Evolutionary conservation across 441 rosid genomes (phyloP).

Genomic region (Eruca vesicaria): DNA sequence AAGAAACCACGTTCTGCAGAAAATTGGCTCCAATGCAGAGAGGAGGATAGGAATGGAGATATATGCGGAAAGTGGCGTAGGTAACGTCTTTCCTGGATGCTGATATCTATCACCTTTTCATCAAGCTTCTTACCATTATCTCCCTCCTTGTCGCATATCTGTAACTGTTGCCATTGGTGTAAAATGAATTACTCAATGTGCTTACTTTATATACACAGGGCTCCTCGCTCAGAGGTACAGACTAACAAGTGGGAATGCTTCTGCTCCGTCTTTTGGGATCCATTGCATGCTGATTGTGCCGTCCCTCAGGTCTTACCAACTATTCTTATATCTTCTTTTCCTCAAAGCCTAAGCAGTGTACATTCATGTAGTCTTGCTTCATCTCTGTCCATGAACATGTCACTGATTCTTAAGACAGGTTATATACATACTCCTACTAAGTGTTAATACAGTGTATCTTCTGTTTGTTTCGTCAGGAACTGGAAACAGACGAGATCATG

Average conservation of each 20-base stretch:
- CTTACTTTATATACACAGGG: slow-evolving; percentile 51
- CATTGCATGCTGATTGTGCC: slow-evolving; percentile 83
- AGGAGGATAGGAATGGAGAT: slow-evolving; percentile 46
- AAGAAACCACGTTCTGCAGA: slow-evolving; percentile 43
- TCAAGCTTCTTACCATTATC: neutral
- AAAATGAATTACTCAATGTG: slow-evolving; percentile 10
- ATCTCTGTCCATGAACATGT: slow-evolving; percentile 1
- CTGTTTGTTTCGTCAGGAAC: slow-evolving; percentile 53
- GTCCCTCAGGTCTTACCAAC: slow-evolving; percentile 67
- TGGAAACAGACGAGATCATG: slow-evolving; percentile 69
- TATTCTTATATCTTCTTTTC: slow-evolving; percentile 5
- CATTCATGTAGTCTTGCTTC: slow-evolving; percentile 11
- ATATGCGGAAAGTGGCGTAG: slow-evolving; percentile 95
- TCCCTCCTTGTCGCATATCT: slow-evolving; percentile 7
- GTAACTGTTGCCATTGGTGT: neutral
- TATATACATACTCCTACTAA: neutral
- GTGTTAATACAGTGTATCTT: neutral
- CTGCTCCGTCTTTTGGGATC: slow-evolving; percentile 82
- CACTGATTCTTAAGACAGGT: slow-evolving; percentile 5
- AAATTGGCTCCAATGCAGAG: slow-evolving; percentile 85
- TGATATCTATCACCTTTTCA: slow-evolving; percentile 8
- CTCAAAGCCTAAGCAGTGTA: slow-evolving; percentile 5
- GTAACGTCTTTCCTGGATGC: slow-evolving; percentile 36
- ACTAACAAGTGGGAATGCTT: slow-evolving; percentile 94
- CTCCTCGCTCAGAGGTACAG: slow-evolving; percentile 90